Conservation (phyloP, 345 rosid species). For the Theobroma cacao region DNA sequence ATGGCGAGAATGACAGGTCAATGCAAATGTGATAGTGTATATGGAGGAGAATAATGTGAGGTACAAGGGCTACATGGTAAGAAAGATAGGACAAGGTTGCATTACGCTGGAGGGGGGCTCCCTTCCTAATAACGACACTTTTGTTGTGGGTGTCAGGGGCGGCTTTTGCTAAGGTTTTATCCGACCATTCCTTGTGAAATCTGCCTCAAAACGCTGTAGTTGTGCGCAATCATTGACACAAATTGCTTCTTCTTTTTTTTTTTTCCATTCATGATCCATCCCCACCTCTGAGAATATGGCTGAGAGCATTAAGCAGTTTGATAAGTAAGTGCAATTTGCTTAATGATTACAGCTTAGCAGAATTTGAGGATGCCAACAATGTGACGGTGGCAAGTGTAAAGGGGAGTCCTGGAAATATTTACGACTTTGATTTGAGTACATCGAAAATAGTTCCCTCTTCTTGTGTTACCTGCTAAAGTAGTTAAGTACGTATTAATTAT, state of each 20-base stretch:
- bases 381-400: not conserved
- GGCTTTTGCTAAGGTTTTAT: not conserved
- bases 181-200: slow-evolving; percentile 15
- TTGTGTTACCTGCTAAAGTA: not conserved
- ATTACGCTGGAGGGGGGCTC: not conserved
- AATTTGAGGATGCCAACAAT: not conserved
- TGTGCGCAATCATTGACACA: not conserved
- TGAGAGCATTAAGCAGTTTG: no score
- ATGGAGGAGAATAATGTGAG: not conserved
- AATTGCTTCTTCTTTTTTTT: not conserved
- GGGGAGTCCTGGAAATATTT: not conserved
- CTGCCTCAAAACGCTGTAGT: not conserved
- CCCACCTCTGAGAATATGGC: not conserved
- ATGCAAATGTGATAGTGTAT: not conserved
- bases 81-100: slow-evolving; percentile 2
- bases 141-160: not conserved
- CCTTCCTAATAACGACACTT: not conserved
- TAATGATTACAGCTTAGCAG: not conserved
- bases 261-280: no score
- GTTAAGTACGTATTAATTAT: not conserved
- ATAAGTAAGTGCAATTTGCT: not conserved
- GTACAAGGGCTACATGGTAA: not conserved
- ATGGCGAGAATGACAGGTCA: not conserved
- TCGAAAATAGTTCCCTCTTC: not conserved
- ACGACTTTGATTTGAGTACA: not conserved